Conservation (phyloP, 2,329 filamentous ascomycete species). For the Tolypocladium pustulatum region DNA sequence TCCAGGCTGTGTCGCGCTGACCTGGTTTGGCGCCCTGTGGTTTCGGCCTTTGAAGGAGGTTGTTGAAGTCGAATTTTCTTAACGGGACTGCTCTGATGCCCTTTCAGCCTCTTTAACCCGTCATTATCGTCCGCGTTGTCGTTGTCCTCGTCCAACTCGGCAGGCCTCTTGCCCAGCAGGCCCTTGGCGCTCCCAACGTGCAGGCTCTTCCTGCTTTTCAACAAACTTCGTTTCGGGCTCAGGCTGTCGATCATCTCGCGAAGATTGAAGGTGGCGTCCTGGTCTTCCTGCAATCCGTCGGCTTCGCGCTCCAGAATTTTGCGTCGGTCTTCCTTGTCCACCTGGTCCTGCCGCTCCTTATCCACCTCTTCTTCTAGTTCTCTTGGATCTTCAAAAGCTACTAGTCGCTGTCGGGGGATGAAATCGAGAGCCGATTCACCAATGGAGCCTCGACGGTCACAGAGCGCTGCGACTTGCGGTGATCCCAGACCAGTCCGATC, state of each 20-base stretch:
- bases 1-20: slow-evolving; percentile 37
- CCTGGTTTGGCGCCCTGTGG: slow-evolving; percentile 47
- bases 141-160: slow-evolving; percentile 57
- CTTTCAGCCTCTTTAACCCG: slow-evolving; percentile 59
- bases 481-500: slow-evolving; percentile 66
- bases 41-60: slow-evolving; percentile 57
- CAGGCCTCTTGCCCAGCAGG: slow-evolving; percentile 62
- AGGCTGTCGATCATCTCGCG: slow-evolving; percentile 70
- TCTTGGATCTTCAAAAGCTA: slow-evolving; percentile 57
- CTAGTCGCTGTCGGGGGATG: slow-evolving; percentile 38
- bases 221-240: slow-evolving; percentile 60
- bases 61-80: slow-evolving; percentile 63
- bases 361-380: slow-evolving; percentile 54
- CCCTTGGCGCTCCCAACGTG: slow-evolving; percentile 66
- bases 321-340: slow-evolving; percentile 49
- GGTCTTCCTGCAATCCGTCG: slow-evolving; percentile 33
- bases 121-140: slow-evolving; percentile 49
- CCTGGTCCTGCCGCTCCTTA: slow-evolving; percentile 46
- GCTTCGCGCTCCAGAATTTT: slow-evolving; percentile 43
- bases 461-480: slow-evolving; percentile 58
- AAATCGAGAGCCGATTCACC: slow-evolving; percentile 56
- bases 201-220: slow-evolving; percentile 64
- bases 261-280: slow-evolving; percentile 55
- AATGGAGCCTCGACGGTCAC: slow-evolving; percentile 62
- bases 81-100: slow-evolving; percentile 64